phyloP scores from a whole-genome alignment of 352 stramenopile genomes.

The Halophytophthora polymorphica region DNA sequence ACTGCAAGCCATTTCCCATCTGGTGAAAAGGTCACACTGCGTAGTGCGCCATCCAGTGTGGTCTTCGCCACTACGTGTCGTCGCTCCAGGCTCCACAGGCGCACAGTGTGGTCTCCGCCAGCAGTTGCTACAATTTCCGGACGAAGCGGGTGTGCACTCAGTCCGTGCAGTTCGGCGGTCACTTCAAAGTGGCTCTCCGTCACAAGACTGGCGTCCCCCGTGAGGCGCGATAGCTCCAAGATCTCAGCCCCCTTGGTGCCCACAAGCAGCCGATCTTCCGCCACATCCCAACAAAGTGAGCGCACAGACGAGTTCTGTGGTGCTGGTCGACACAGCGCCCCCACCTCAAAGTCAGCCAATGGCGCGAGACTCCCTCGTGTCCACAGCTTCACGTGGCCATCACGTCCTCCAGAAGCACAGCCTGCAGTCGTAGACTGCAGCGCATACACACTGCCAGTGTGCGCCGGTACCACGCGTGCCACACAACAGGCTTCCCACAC shows the following conservation, averaged over 20 bases:
- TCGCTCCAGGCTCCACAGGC: slow-evolving; percentile 60
- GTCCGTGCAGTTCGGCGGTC: slow-evolving; percentile 38
- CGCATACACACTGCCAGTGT: slow-evolving; percentile 64
- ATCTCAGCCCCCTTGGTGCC: slow-evolving; percentile 67
- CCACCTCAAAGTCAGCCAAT: slow-evolving; percentile 62
- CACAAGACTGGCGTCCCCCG: slow-evolving; percentile 52
- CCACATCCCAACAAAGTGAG: slow-evolving; percentile 64
- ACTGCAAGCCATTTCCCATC: slow-evolving; percentile 70
- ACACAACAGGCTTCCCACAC: slow-evolving; percentile 68
- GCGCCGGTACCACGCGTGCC: slow-evolving; percentile 50
- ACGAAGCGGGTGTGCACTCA: slow-evolving; percentile 42
- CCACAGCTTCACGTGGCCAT: slow-evolving; percentile 78
- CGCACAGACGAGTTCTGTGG: slow-evolving; percentile 41
- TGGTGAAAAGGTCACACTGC: slow-evolving; percentile 53
- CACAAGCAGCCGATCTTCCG: slow-evolving; percentile 67
- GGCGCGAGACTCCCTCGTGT: slow-evolving; percentile 35
- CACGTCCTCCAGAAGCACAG: slow-evolving; percentile 54
- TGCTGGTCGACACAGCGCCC: slow-evolving; percentile 44
- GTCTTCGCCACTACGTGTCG: slow-evolving; percentile 56
- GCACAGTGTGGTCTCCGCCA: slow-evolving; percentile 63
- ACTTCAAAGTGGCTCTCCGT: slow-evolving; percentile 63
- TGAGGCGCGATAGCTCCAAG: slow-evolving; percentile 66
- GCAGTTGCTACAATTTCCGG: slow-evolving; percentile 63
- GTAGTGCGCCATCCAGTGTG: slow-evolving; percentile 53
- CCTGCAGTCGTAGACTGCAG: slow-evolving; percentile 54